Conservation (phyloP, 2,329 filamentous ascomycete species). For the Cercospora canescens region DNA sequence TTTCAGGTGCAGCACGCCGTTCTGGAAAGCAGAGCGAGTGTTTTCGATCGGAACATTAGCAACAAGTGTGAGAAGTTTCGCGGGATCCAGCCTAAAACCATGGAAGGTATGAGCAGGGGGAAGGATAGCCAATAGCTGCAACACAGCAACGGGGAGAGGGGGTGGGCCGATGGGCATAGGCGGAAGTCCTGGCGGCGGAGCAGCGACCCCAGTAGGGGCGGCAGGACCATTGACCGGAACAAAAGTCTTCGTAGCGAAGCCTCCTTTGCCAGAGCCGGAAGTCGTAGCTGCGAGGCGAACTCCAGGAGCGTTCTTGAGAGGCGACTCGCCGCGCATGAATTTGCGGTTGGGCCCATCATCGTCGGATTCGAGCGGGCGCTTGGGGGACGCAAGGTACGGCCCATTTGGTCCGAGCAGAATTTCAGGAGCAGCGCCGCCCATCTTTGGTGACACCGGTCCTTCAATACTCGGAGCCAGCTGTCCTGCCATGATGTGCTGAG, state of each 20-base stretch:
- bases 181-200: constrained; percentile 40
- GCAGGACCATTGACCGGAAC: constrained; percentile 49
- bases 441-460: constrained; percentile 12
- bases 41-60: constrained; percentile 54
- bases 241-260: constrained; percentile 37
- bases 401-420: constrained; percentile 36
- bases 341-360: constrained; percentile 77
- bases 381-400: constrained; percentile 44
- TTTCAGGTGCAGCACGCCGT: background rate
- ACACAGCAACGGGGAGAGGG: constrained; percentile 69
- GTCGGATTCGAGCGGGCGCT: constrained; percentile 56
- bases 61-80: constrained; percentile 72
- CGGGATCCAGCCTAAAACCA: constrained; percentile 63
- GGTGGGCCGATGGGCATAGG: constrained; percentile 73
- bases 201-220: constrained; percentile 67
- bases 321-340: constrained; percentile 83
- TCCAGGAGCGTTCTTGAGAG: constrained; percentile 86
- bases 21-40: constrained; percentile 6
- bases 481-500: constrained; percentile 5
- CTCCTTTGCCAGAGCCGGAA: constrained; percentile 27
- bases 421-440: constrained; percentile 18
- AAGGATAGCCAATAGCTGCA: constrained; percentile 55
- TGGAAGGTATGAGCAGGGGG: constrained; percentile 73
- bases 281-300: constrained; percentile 59
- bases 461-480: constrained; percentile 15